These are phyloP conservation scores for Globisporangium alternatum DNA, from an alignment of 352 stramenopile species.

Conservation along the genomic window DNA sequence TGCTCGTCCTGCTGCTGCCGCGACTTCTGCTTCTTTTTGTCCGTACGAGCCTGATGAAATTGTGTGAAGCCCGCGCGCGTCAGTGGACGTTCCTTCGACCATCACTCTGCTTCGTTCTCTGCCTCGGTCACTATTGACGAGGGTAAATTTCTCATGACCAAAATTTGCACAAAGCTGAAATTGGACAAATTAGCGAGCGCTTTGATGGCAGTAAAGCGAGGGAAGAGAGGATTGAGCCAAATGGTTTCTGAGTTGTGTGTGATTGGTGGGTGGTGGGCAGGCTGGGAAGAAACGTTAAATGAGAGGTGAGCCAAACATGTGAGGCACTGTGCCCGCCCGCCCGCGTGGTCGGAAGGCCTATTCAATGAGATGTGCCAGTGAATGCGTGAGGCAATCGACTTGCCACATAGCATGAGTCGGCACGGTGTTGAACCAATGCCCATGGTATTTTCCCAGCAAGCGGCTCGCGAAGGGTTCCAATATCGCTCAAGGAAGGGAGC, in stretches of 20 bases:
- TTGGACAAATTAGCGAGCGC: neutral
- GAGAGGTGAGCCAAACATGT: neutral
- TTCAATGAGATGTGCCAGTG: neutral
- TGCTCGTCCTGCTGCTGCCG: neutral
- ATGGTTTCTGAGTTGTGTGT: neutral
- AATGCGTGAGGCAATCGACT: neutral
- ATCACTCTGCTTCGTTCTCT: constrained; percentile 14
- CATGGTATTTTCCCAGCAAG: too few species aligned
- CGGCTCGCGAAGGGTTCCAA: too few species aligned
- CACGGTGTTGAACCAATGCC: neutral
- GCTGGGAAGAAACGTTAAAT: neutral
- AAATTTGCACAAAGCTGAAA: neutral
- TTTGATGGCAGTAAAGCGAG: neutral
- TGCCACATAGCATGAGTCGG: neutral
- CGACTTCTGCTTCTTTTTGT: too few species aligned
- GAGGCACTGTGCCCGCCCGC: too few species aligned
- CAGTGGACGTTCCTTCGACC: constrained; percentile 1
- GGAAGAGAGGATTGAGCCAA: neutral
- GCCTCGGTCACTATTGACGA: neutral
- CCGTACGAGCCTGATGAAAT: neutral
- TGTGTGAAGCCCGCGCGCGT: neutral
- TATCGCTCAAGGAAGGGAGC: too few species aligned
- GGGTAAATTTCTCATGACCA: neutral
- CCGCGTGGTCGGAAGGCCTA: too few species aligned
- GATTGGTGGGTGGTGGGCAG: neutral